Conservation (phyloP, 805 yeast genomes). For the Saturnispora ahearnii region DNA sequence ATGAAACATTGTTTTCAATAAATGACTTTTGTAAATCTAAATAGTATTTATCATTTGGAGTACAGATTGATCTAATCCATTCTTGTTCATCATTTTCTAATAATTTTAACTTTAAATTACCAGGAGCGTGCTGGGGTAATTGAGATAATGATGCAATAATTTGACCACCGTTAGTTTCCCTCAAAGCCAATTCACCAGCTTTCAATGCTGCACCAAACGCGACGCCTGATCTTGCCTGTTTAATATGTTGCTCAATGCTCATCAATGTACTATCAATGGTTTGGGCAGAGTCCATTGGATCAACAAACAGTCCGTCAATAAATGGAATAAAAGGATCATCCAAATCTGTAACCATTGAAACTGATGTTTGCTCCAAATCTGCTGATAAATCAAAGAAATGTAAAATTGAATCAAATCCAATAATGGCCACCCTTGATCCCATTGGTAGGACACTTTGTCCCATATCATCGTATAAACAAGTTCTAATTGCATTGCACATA, state of each 20-base stretch:
- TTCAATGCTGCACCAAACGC: slow-evolving; percentile 74
- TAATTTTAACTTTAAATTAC: slow-evolving; percentile 44
- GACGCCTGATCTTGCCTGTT: slow-evolving; percentile 44
- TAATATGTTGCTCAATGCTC: slow-evolving; percentile 42
- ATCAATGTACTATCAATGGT: slow-evolving; percentile 62
- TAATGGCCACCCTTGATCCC: slow-evolving; percentile 53
- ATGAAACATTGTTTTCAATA: slow-evolving; percentile 51
- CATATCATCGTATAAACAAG: slow-evolving; percentile 42
- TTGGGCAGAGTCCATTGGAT: slow-evolving; percentile 55
- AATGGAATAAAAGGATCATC: slow-evolving; percentile 80
- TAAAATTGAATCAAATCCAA: slow-evolving; percentile 64
- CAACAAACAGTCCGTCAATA: slow-evolving; percentile 66
- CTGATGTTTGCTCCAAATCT: slow-evolving; percentile 44
- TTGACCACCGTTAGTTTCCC: slow-evolving; percentile 73
- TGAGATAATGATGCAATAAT: slow-evolving; percentile 58
- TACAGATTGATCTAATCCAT: slow-evolving; percentile 39
- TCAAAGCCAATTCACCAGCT: slow-evolving; percentile 55
- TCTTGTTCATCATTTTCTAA: slow-evolving; percentile 30
- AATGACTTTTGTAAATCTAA: slow-evolving; percentile 48
- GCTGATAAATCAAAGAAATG: slow-evolving; percentile 66
- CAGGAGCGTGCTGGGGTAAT: slow-evolving; percentile 78
- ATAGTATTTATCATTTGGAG: slow-evolving; percentile 56
- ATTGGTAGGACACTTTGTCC: slow-evolving; percentile 26
- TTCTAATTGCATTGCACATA: slow-evolving; percentile 27
- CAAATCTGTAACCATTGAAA: slow-evolving; percentile 58